Evolutionary conservation across 305 asterid genomes (phyloP).

Genomic region (Nicotiana rustica): DNA sequence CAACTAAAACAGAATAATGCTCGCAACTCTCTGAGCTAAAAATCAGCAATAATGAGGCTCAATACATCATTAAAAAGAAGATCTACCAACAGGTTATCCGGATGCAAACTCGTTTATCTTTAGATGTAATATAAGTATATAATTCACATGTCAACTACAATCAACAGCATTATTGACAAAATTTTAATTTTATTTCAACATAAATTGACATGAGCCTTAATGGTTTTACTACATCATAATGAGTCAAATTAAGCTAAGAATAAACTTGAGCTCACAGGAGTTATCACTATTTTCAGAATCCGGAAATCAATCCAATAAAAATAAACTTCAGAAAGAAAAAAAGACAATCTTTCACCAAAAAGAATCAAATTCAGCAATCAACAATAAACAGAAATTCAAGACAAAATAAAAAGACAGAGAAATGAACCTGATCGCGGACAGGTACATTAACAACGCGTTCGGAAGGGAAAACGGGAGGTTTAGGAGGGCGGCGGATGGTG

Average conservation of each 20-base stretch:
- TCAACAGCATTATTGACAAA: neutral
- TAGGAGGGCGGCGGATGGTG: conserved; percentile 67
- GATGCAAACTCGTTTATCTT: neutral
- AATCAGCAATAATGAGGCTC: neutral
- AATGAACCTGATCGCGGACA: conserved; percentile 70
- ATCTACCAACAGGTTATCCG: neutral
- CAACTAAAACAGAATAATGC: neutral
- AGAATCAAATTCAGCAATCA: conserved; percentile 27
- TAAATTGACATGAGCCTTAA: neutral
- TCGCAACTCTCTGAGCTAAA: neutral
- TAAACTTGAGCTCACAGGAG: conserved; percentile 12
- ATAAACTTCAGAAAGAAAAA: neutral
- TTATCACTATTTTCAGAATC: neutral
- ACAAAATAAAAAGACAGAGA: neutral
- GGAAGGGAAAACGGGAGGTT: conserved; percentile 55
- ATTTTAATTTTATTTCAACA: neutral
- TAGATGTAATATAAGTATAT: neutral
- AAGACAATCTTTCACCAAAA: neutral
- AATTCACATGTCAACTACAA: neutral
- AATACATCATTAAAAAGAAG: neutral
- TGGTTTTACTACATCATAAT: neutral
- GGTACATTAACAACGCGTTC: conserved; percentile 66
- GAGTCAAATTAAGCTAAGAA: neutral
- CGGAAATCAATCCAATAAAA: neutral
- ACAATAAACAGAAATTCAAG: conserved; percentile 6